phyloP scores from a whole-genome alignment of 306 rosid species.

The Vigna angularis region DNA sequence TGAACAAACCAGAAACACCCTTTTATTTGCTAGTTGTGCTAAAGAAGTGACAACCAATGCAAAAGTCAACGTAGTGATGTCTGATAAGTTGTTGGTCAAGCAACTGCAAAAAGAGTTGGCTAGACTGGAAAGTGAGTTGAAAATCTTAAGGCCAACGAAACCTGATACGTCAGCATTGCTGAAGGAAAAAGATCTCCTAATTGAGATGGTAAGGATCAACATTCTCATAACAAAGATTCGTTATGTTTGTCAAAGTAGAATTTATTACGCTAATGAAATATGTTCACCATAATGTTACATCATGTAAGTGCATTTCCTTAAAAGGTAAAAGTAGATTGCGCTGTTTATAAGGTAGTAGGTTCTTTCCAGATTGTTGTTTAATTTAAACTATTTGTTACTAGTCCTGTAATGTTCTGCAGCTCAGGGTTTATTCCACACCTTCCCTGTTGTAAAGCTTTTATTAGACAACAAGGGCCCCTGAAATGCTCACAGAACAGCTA shows the following conservation, averaged over 20 bases:
- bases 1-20: slow-evolving; percentile 94
- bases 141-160: slow-evolving; percentile 52
- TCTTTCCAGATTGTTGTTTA: slow-evolving; percentile 20
- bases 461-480: background rate
- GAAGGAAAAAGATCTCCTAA: slow-evolving; percentile 80
- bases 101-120: slow-evolving; percentile 85
- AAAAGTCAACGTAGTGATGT: slow-evolving; percentile 86
- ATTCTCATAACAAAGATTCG: slow-evolving; percentile 18
- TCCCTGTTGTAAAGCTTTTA: background rate
- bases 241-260: background rate
- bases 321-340: slow-evolving; percentile 11
- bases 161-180: slow-evolving; percentile 61
- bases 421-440: background rate
- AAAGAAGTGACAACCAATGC: slow-evolving; percentile 89
- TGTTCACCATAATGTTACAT: slow-evolving; percentile 13
- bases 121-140: slow-evolving; percentile 76
- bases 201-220: slow-evolving; percentile 70
- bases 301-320: slow-evolving; percentile 11
- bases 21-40: slow-evolving; percentile 95
- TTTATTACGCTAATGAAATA: slow-evolving; percentile 12
- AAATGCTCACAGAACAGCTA: background rate
- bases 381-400: slow-evolving; percentile 29
- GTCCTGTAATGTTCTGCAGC: slow-evolving; percentile 12
- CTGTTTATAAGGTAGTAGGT: slow-evolving; percentile 23
- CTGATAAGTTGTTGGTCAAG: slow-evolving; percentile 88